A percentile compares a stretch with the other conserved stretches of the same genome.
Conservation (phyloP, 169 alveolate species). For the Eimeria brunetti region DNA sequence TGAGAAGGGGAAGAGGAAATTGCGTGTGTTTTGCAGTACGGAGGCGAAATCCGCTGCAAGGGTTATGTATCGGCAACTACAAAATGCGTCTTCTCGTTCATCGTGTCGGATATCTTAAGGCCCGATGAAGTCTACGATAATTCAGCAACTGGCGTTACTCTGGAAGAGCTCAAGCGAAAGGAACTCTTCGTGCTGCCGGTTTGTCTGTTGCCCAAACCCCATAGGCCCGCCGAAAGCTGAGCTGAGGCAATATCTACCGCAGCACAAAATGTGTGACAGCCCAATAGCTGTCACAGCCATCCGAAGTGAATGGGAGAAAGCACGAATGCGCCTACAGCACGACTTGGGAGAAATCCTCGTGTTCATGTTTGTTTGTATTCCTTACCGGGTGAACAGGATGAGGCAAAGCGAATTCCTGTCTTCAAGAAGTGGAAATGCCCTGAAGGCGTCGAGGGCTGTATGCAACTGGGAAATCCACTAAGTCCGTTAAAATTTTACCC, state of each 20-base stretch:
- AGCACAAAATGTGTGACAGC: too few species aligned
- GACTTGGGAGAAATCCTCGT: not conserved
- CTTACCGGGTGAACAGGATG: conserved; percentile 45
- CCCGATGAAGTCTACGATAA: conserved; percentile 61
- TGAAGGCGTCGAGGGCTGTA: conserved; percentile 50
- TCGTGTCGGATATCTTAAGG: conserved; percentile 54
- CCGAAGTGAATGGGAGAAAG: not conserved
- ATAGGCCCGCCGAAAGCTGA: not conserved
- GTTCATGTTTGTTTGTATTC: not conserved
- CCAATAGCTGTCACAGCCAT: not conserved
- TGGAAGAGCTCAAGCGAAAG: conserved; percentile 34
- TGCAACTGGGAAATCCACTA: conserved; percentile 76
- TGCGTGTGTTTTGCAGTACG: conserved; percentile 52
- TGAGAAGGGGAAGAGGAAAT: not conserved
- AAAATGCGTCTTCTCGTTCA: conserved; percentile 73
- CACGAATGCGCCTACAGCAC: not conserved
- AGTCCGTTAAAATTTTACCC: conserved; percentile 26
- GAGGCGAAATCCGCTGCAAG: conserved; percentile 72
- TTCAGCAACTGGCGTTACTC: conserved; percentile 67
- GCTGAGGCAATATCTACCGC: not conserved
- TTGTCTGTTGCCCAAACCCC: not conserved
- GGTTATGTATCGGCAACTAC: conserved; percentile 74
- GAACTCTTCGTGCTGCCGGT: conserved; percentile 74
- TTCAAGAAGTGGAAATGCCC: conserved; percentile 74
- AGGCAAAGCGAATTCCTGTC: conserved; percentile 73